A percentile compares a stretch with the other conserved stretches of the same genome.
Evolutionary conservation across 805 yeast genomes (phyloP).

Genomic region (Starmerella lactis-condensi): DNA sequence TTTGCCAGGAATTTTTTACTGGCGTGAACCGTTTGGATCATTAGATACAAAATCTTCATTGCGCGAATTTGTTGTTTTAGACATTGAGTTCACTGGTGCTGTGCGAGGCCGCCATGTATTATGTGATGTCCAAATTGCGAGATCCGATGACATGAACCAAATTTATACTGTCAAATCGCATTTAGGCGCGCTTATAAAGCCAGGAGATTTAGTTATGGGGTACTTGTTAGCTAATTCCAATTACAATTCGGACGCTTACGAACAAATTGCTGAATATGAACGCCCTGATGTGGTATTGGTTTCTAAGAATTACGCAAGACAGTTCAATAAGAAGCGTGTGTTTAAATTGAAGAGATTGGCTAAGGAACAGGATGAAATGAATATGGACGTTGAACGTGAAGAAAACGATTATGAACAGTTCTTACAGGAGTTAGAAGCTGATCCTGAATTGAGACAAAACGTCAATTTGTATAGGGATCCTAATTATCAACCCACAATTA

Average conservation of each 20-base stretch:
- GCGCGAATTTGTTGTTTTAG: constrained; percentile 68
- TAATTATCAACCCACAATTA: constrained; percentile 6
- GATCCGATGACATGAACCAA: constrained; percentile 61
- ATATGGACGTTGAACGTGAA: constrained; percentile 65
- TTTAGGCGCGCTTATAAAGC: constrained; percentile 76
- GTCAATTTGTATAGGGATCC: constrained; percentile 69
- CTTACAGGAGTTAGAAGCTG: constrained; percentile 95
- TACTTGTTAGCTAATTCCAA: constrained; percentile 66
- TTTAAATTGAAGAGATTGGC: constrained; percentile 98
- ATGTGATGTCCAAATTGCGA: constrained; percentile 71
- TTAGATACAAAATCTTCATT: constrained; percentile 46
- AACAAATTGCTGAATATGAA: constrained; percentile 25
- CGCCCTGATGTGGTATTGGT: constrained; percentile 69
- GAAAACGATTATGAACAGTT: constrained; percentile 88
- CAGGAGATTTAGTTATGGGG: constrained; percentile 85
- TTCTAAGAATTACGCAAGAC: constrained; percentile 71
- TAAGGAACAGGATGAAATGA: constrained; percentile 39
- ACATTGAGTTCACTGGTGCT: constrained; percentile 78
- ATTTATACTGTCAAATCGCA: constrained; percentile 69
- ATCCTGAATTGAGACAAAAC: constrained; percentile 77
- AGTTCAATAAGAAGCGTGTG: constrained; percentile 49
- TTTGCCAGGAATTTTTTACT: constrained; percentile 47
- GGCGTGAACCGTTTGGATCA: constrained; percentile 63
- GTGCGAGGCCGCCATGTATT: constrained; percentile 57
- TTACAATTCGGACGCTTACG: constrained; percentile 33